These are phyloP conservation scores for Elongisporangium prolatum DNA, from an alignment of 352 stramenopile genomes.

Conservation along the genomic window DNA sequence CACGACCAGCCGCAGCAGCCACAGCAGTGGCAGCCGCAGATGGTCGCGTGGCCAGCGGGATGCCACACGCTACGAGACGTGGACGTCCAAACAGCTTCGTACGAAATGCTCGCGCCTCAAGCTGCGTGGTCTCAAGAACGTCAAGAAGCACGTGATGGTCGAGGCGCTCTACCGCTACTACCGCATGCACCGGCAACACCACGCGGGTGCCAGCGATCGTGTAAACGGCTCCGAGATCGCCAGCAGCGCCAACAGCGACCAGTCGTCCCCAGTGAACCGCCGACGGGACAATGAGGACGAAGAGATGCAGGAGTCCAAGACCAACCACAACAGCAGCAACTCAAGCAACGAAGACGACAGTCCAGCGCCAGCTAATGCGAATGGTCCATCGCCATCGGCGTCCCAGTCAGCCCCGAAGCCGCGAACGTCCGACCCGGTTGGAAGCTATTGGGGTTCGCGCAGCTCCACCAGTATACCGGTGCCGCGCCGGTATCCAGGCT, in stretches of 20 bases:
- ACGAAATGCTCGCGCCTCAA: slow-evolving; percentile 83
- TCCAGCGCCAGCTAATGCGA: not conserved
- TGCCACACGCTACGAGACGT: slow-evolving; percentile 69
- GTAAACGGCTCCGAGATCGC: not conserved
- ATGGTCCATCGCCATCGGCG: not conserved
- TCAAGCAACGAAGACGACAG: not conserved
- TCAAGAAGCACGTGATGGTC: slow-evolving; percentile 86
- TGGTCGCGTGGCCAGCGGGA: slow-evolving; percentile 52
- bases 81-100: slow-evolving; percentile 76
- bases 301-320: slow-evolving; percentile 16
- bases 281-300: slow-evolving; percentile 24
- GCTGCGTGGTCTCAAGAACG: slow-evolving; percentile 75
- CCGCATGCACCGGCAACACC: slow-evolving; percentile 53
- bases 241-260: slow-evolving; percentile 7
- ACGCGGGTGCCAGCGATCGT: slow-evolving; percentile 17
- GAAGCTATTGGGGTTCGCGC: not conserved
- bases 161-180: slow-evolving; percentile 78
- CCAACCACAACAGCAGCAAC: not conserved
- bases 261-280: not conserved
- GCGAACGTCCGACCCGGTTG: not conserved
- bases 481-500: not conserved
- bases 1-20: slow-evolving; percentile 1
- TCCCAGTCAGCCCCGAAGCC: not conserved
- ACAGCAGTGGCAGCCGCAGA: slow-evolving; percentile 20
- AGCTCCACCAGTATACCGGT: not conserved